A percentile compares a stretch with the other conserved stretches of the same genome.
phyloP scores from a whole-genome alignment of 2,329 filamentous ascomycete genomes.

The Colletotrichum gloeosporioides region DNA sequence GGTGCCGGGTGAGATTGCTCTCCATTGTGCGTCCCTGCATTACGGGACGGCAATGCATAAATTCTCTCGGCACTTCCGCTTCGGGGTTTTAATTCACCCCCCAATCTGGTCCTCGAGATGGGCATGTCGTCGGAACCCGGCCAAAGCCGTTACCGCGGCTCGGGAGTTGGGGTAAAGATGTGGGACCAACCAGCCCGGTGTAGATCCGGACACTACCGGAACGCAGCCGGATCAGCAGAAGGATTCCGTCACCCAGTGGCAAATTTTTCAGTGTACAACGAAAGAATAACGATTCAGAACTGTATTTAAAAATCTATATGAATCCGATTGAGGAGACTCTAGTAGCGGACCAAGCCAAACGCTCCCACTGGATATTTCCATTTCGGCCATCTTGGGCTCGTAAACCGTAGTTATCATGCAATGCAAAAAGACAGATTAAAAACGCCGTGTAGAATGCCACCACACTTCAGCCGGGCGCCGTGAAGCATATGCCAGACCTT shows the following conservation, averaged over 20 bases:
- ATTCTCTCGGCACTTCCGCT: too few relatives aligned
- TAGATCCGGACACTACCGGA: background rate
- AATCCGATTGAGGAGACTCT: background rate
- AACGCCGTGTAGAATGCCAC: background rate
- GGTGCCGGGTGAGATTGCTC: too few relatives aligned
- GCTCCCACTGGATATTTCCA: conserved; percentile 20
- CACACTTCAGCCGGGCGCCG: background rate
- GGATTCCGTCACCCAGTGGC: background rate
- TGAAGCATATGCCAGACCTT: background rate
- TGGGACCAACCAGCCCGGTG: background rate
- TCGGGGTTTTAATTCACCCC: too few relatives aligned
- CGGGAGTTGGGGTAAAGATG: background rate
- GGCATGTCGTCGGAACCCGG: background rate
- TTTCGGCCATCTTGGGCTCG: conserved; percentile 11
- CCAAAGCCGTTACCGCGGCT: background rate
- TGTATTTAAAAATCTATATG: background rate
- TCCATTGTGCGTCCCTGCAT: too few relatives aligned
- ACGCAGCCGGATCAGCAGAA: background rate
- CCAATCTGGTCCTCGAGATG: too few relatives aligned
- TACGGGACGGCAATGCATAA: too few relatives aligned
- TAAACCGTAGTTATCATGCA: conserved; percentile 16
- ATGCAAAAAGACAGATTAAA: background rate
- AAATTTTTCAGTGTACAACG: background rate
- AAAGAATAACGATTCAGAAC: background rate
- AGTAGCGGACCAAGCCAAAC: conserved; percentile 9